These are phyloP conservation scores for Mortierella sp. DNA, from an alignment of 371 early-diverging fungal species.

Conservation along the genomic window DNA sequence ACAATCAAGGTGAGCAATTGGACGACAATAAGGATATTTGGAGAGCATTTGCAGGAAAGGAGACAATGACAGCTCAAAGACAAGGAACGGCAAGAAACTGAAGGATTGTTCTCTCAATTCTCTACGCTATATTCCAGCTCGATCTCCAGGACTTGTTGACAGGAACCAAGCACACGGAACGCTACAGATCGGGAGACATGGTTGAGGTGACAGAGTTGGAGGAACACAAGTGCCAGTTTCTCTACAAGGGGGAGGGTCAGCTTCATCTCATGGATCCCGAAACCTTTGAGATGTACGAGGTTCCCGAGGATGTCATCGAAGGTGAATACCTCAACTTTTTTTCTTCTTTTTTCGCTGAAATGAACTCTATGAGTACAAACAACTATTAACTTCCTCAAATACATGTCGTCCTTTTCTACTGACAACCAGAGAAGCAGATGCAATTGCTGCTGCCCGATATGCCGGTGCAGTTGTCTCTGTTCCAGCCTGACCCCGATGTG, in stretches of 20 bases:
- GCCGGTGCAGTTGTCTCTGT: constrained; percentile 63
- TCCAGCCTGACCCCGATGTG: constrained; percentile 62
- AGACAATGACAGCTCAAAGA: neutral
- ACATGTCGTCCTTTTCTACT: neutral
- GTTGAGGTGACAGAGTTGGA: constrained; percentile 78
- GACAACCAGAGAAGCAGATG: constrained; percentile 43
- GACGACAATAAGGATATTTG: neutral
- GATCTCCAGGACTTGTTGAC: constrained; percentile 73
- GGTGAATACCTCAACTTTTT: constrained; percentile 55
- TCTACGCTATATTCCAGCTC: constrained; percentile 57
- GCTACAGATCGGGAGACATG: constrained; percentile 72
- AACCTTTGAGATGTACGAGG: constrained; percentile 80
- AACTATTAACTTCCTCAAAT: neutral
- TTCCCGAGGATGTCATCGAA: constrained; percentile 70
- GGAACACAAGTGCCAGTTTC: constrained; percentile 75
- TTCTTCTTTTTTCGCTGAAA: neutral
- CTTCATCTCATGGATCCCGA: constrained; percentile 79
- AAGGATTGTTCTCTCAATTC: neutral
- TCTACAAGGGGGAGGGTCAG: constrained; percentile 74
- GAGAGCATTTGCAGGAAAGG: neutral
- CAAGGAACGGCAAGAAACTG: neutral
- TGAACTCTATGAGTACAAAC: neutral
- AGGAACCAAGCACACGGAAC: constrained; percentile 69
- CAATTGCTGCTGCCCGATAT: constrained; percentile 67
- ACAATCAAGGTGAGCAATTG: constrained; percentile 45